Base-by-base conservation (phyloP, 768 basidiomycete species). In the Boletus coccyginus region DNA sequence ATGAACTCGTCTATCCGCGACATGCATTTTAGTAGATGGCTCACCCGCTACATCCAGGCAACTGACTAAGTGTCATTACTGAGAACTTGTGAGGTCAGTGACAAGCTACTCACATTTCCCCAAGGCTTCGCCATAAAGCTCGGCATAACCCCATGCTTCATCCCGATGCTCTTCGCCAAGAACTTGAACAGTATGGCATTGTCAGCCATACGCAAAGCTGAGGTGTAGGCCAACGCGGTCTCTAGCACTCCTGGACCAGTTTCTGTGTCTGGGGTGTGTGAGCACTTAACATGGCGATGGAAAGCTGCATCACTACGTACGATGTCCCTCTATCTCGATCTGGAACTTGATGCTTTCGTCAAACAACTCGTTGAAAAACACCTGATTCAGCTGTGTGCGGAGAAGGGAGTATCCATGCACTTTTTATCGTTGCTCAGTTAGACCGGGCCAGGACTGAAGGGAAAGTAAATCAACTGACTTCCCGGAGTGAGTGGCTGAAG, bases 81-180 rank as follows among this genome's bases (percentile, higher is more conserved):
- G 32, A 55, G 43, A 65, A 35, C 46, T 46, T 29, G 35, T 19
- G 35, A 39, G 41, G 17, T 52, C 7, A 32, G 7, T 39, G 31
- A 24, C 3, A 46, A 54, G 9, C 35, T 13, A 76, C 88, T 67
- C 66, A 94, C 94, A 66, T 92, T 86, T 33, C 86, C 87, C 90
- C 92, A 97, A 27, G 95, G 95, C 65, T 98, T 98, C 0, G 95
- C 94, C 96, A 98, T 98, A 74, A 99, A 99, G 57, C 92, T 96
- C 2, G 97, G 96, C 39, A 93, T 82, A 53, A 99, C 78, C 10
- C 89, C 90, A 60, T 90, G 79, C 68, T 87, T 84, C 81, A 97
- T 90, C 0, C 96, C 96, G 3, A 96, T 74, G 56, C 92, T 92
- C 78, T 98, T 98, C 3, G 92, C 90, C 14, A 91, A 71, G 62